A percentile compares a stretch with the other conserved stretches of the same genome.
phyloP scores from a whole-genome alignment of 2,329 filamentous ascomycete genomes.

The Exutisphaerella laricina region DNA sequence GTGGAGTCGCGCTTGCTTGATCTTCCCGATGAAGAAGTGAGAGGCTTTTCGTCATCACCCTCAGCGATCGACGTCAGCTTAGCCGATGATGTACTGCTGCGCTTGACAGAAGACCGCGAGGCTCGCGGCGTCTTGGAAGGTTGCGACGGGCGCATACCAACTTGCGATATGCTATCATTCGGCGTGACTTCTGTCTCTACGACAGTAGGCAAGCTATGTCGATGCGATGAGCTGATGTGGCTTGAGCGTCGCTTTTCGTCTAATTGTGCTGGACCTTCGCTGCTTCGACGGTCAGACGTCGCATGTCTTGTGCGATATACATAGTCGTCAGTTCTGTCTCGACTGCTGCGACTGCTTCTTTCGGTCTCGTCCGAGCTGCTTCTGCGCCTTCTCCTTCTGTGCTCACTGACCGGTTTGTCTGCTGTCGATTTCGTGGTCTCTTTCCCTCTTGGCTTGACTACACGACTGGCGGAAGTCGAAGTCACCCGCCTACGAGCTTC shows the following conservation, averaged over 20 bases:
- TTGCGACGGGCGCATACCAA: conserved; percentile 14
- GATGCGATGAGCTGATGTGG: conserved; percentile 8
- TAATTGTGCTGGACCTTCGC: too few relatives aligned
- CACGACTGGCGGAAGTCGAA: conserved; percentile 1
- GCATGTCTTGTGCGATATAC: conserved; percentile 8
- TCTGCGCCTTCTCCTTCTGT: conserved; percentile 7
- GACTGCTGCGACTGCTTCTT: not conserved
- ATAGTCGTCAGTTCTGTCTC: conserved; percentile 10
- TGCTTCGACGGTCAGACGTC: not conserved
- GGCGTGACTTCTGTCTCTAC: conserved; percentile 25
- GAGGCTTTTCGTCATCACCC: conserved; percentile 25
- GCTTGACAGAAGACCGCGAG: conserved; percentile 15
- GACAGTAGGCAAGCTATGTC: conserved; percentile 11
- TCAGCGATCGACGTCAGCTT: conserved; percentile 23
- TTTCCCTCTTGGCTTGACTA: not conserved
- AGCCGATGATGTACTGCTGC: conserved; percentile 18
- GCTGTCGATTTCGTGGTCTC: conserved; percentile 9
- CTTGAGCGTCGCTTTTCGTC: conserved; percentile 1
- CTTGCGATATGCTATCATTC: conserved; percentile 31
- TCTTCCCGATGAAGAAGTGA: conserved; percentile 11
- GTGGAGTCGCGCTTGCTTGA: conserved; percentile 24
- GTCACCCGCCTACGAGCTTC: conserved; percentile 10
- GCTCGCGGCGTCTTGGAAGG: not conserved
- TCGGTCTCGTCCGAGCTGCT: conserved; percentile 8
- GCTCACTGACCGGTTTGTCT: conserved; percentile 8